Base-by-base conservation (phyloP, 2,329 filamentous ascomycete species). In the Sporothrix globosa region DNA sequence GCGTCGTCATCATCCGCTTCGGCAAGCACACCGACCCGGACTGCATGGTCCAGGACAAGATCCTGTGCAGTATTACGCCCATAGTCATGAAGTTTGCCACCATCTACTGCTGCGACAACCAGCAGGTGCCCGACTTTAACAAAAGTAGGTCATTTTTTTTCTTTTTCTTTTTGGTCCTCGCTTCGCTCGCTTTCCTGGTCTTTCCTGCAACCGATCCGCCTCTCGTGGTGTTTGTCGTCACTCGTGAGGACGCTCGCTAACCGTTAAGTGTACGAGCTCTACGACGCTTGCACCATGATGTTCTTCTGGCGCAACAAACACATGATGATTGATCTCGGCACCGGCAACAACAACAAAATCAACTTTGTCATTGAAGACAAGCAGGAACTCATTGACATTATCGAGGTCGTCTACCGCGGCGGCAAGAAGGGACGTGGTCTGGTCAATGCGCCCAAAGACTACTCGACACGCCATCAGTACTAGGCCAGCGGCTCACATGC, bases 241-340 rank as follows among this genome's bases (percentile, higher is more conserved):
- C 46, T 3, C 48, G 19, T 10, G 10, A 4, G 41, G 41, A 3
- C 41, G 41, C 41, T 13, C 19, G 41, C 92, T 92, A 70, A 93
- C 97, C 2, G 2, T 2, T 2, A 10, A 77, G 98, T 98, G 95
- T 97, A 97, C 84, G 89, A 85, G 76, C 75, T 80, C 75, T 85
- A 82, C 75, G 79, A 99, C 78, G 90, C 93, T 0, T 92, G 94
- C 82, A 97, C 96, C 3, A 90, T 98, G 81, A 97, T 77, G 74
- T 76, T 85, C 84, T 97, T 97, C 86, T 97, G 94, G 84, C 89
- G 95, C 73, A 99, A 99, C 80, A 99, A 99, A 80, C 93, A 97
- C 82, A 98, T 98, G 89, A 97, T 96, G 92, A 93, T 92, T 80
- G 95, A 98, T 87, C 93, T 97, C 76, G 95, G 95, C 61, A 99